Base-by-base conservation (phyloP, 2,329 filamentous ascomycete genomes). In the Monosporascus sp. region DNA sequence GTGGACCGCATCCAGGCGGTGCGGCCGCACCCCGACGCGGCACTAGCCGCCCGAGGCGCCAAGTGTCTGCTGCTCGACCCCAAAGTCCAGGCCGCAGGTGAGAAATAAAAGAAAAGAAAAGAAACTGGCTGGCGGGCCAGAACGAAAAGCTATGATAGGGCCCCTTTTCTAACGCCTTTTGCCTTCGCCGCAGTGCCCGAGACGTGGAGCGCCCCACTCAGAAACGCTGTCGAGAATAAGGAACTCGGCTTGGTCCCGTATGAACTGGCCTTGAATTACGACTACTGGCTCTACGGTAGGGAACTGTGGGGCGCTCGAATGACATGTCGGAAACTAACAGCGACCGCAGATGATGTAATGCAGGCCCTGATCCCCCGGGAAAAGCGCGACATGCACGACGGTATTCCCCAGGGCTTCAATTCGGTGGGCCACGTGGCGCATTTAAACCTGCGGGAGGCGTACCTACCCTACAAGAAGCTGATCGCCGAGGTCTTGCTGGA, bases 361-460 rank as follows among this genome's bases (percentile, higher is more conserved):
- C 77, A 77, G 48, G 83, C 90, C 3, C 83, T 97, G 52, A 77
- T 99, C 1, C 92, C 92, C 0, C 85, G 91, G 59, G 86, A 90
- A 48, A 78, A 88, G 24, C 84, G 91, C 60, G 85, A 87, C 41
- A 91, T 95, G 62, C 50, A 64, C 37, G 80, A 82, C 45, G 86
- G 88, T 58, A 85, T 94, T 35, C 93, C 92, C 3, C 82, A 84
- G 35, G 90, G 91, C 48, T 97, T 96, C 75, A 90, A 90, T 53
- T 85, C 87, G 37, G 91, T 93, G 37, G 93, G 94, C 20, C 93
- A 97, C 63, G 86, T 97, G 49, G 93, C 91, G 41, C 94, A 99
- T 67, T 76, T 99, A 54, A 99, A 99, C 70, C 84, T 99, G 35
- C 85, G 90, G 49, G 85, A 89, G 20, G 81, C 86, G 59, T 97